A percentile compares a stretch with the other conserved stretches of the same genome.
Conservation (phyloP, 331 rosid genomes). For the Quercus lobata region DNA sequence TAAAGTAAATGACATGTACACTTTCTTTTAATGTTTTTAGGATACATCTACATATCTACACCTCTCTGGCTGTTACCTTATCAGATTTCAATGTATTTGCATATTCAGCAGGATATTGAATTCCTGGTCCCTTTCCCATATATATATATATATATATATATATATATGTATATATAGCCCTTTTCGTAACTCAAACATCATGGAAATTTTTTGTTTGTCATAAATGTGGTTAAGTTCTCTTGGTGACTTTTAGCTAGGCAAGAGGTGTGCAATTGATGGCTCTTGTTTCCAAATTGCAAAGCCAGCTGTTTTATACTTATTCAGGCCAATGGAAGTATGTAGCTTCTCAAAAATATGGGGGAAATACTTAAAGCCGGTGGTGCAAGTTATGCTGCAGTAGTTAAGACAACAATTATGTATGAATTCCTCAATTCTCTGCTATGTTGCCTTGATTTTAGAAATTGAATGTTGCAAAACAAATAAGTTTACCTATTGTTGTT, state of each 20-base stretch:
- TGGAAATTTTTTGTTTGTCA: not conserved
- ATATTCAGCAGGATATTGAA: not conserved
- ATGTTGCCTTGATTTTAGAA: not conserved
- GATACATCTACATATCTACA: not conserved
- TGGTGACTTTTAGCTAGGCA: not conserved
- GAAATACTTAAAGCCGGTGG: slow-evolving; percentile 87
- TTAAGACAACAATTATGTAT: slow-evolving; percentile 83
- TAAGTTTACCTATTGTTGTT: slow-evolving; percentile 10
- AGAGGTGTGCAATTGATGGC: not conserved
- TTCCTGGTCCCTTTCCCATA: not conserved
- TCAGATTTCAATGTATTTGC: not conserved
- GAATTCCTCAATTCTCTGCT: slow-evolving; percentile 7
- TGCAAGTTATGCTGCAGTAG: slow-evolving; percentile 65
- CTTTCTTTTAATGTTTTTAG: not conserved
- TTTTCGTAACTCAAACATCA: not conserved
- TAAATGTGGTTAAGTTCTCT: not conserved
- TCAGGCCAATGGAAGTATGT: not conserved
- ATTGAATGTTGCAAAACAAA: not conserved
- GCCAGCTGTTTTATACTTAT: not conserved
- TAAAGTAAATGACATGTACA: slow-evolving; percentile 4
- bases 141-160: not conserved
- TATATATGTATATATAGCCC: too few relatives aligned
- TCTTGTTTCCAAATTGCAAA: slow-evolving; percentile 1
- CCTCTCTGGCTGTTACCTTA: not conserved
- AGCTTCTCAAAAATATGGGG: slow-evolving; percentile 88